Evolutionary conservation across 1,284 basidiomycete genomes (phyloP).

Genomic region (Kalmanozyma brasiliensis): DNA sequence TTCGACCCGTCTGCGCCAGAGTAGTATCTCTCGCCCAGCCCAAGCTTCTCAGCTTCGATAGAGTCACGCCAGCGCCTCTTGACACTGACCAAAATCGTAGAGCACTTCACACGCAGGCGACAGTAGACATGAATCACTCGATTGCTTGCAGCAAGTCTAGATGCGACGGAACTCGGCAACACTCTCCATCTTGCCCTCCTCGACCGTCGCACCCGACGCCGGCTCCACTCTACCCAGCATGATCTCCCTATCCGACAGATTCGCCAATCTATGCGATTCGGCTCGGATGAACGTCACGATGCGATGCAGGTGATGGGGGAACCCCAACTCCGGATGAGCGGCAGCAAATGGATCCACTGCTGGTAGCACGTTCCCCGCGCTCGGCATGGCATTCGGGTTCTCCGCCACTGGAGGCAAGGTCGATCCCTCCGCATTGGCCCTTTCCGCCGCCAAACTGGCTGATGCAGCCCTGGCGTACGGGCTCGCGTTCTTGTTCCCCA

Average conservation of each 20-base stretch:
- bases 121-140: too few relatives aligned
- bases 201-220: too few relatives aligned
- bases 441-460: constrained; percentile 26
- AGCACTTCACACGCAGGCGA: too few relatives aligned
- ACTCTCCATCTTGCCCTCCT: too few relatives aligned
- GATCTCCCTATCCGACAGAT: constrained; percentile 77
- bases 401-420: constrained; percentile 20
- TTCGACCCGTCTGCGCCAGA: too few relatives aligned
- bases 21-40: too few relatives aligned
- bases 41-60: too few relatives aligned
- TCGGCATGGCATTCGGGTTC: constrained; percentile 33
- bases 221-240: constrained; percentile 65
- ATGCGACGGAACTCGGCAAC: constrained; percentile 46
- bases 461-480: constrained; percentile 38
- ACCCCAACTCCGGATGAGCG: constrained; percentile 68
- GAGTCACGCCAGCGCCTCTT: too few relatives aligned
- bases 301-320: constrained; percentile 75
- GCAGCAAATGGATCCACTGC: constrained; percentile 42
- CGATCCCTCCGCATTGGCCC: constrained; percentile 16
- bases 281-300: constrained; percentile 81
- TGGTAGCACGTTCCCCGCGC: constrained; percentile 14
- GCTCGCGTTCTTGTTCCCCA: constrained; percentile 25
- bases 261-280: constrained; percentile 80
- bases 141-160: too few relatives aligned
- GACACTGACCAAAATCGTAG: too few relatives aligned